Conservation (phyloP, 2,329 filamentous ascomycete species). For the Epichloe uncinata region DNA sequence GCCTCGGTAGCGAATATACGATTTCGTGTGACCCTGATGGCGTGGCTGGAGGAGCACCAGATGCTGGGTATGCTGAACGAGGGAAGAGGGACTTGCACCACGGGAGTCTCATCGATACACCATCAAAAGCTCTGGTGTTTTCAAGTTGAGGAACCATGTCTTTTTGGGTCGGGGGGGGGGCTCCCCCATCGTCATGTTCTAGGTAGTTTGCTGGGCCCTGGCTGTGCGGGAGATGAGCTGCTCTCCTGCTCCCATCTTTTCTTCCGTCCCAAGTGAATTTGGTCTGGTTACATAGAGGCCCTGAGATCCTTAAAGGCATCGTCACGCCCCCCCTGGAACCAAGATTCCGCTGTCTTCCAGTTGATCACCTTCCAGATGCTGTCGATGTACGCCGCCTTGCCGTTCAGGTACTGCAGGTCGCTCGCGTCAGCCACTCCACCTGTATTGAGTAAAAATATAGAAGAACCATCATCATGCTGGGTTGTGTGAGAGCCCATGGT, state of each 20-base stretch:
- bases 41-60: slow-evolving; percentile 2
- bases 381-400: slow-evolving; percentile 60
- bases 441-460: background rate
- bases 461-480: too few species aligned
- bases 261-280: too few species aligned
- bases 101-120: background rate
- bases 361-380: slow-evolving; percentile 71
- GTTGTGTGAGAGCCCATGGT: background rate
- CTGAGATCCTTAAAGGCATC: slow-evolving; percentile 32
- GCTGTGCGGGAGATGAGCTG: too few species aligned
- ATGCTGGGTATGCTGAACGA: slow-evolving; percentile 5
- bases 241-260: too few species aligned
- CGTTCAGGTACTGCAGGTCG: slow-evolving; percentile 54
- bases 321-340: slow-evolving; percentile 41
- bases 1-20: background rate
- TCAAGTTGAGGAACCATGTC: too few species aligned
- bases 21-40: background rate
- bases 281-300: slow-evolving; percentile 23
- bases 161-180: too few species aligned
- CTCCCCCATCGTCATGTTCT: too few species aligned
- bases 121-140: too few species aligned
- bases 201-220: too few species aligned
- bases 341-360: slow-evolving; percentile 56
- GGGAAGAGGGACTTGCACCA: background rate
- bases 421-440: background rate